Percentiles rank a stretch among this genome's conserved stretches.
Evolutionary conservation across 2,329 filamentous ascomycete genomes (phyloP).

Genomic region (Ascocoryne sarcoides): DNA sequence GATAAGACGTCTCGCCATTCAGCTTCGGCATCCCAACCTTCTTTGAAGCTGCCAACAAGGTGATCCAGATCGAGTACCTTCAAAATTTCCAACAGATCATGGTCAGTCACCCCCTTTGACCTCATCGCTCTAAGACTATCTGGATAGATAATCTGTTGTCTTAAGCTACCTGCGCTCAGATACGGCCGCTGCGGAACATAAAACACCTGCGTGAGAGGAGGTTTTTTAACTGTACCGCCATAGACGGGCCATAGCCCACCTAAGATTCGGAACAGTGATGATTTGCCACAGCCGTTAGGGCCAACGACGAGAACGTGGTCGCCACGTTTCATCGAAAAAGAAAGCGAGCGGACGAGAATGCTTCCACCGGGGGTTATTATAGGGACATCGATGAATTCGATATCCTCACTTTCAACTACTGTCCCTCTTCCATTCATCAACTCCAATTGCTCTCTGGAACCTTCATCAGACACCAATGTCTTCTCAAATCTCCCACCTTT

Average conservation of each 20-base stretch:
- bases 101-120: slow-evolving; percentile 71
- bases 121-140: slow-evolving; percentile 84
- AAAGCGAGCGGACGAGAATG: slow-evolving; percentile 75
- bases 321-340: slow-evolving; percentile 76
- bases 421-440: slow-evolving; percentile 75
- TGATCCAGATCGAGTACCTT: slow-evolving; percentile 73
- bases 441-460: slow-evolving; percentile 70
- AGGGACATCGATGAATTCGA: slow-evolving; percentile 80
- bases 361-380: slow-evolving; percentile 97
- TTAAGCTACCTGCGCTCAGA: slow-evolving; percentile 80
- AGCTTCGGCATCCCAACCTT: slow-evolving; percentile 85
- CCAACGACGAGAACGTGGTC: slow-evolving; percentile 88
- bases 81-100: slow-evolving; percentile 69
- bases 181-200: slow-evolving; percentile 97
- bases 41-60: slow-evolving; percentile 66
- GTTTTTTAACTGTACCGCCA: slow-evolving; percentile 86
- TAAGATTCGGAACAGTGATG: slow-evolving; percentile 88
- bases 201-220: slow-evolving; percentile 87
- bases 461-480: slow-evolving; percentile 84
- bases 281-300: slow-evolving; percentile 96
- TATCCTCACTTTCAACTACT: slow-evolving; percentile 72
- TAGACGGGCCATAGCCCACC: slow-evolving; percentile 97
- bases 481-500: slow-evolving; percentile 88
- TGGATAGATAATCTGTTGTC: slow-evolving; percentile 95
- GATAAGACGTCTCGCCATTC: slow-evolving; percentile 95